A percentile compares a stretch with the other conserved stretches of the same genome.
phyloP scores from a whole-genome alignment of 371 early-diverging fungal genomes.

The Syncephalastrum contaminatum region DNA sequence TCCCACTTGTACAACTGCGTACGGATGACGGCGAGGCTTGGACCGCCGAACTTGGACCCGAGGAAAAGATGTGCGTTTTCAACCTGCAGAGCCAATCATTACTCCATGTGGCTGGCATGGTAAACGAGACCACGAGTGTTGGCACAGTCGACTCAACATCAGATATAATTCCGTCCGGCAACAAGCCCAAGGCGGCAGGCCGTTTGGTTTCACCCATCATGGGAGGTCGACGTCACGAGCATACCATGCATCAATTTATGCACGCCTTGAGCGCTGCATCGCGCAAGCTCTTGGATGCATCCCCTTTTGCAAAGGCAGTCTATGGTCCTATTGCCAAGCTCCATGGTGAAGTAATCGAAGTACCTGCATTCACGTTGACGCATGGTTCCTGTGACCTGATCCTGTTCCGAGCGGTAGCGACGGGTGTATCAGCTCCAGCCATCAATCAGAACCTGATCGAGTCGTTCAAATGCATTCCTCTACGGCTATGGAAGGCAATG shows the following conservation, averaged over 20 bases:
- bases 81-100: conserved; percentile 21
- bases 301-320: conserved; percentile 24
- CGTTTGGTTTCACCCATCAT: conserved; percentile 1
- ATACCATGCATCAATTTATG: conserved; percentile 17
- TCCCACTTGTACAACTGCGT: conserved; percentile 30
- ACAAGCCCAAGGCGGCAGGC: background rate
- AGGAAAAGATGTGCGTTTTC: conserved; percentile 21
- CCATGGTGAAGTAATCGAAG: conserved; percentile 29
- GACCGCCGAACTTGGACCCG: conserved; percentile 9
- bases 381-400: conserved; percentile 33
- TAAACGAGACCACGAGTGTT: background rate
- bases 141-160: background rate
- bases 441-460: conserved; percentile 28
- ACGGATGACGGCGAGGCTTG: conserved; percentile 11
- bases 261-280: conserved; percentile 25
- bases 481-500: conserved; percentile 25
- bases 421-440: conserved; percentile 25
- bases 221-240: conserved; percentile 4
- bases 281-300: conserved; percentile 14
- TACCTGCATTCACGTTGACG: conserved; percentile 33
- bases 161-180: background rate
- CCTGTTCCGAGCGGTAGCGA: conserved; percentile 22
- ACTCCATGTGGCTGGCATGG: conserved; percentile 1
- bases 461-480: conserved; percentile 31
- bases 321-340: conserved; percentile 24